Base-by-base conservation (phyloP, 2,329 filamentous ascomycete species). In the Westerdykella aurantiaca region DNA sequence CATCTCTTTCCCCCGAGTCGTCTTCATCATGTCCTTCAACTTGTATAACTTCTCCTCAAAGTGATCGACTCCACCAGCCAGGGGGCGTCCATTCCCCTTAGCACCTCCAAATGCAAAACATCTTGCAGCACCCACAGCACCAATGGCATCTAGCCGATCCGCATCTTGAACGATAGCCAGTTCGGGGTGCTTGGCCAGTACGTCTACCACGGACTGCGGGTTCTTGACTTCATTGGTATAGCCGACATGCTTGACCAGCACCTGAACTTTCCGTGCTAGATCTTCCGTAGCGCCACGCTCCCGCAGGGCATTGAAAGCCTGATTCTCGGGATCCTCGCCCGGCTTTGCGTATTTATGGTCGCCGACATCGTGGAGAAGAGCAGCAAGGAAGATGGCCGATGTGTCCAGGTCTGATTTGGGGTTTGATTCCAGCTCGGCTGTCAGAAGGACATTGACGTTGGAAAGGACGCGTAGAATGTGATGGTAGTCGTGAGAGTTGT, bases 131-230 rank as follows among this genome's bases (percentile, higher is more conserved):
- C 91, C 91, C 23, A 96, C 79, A 0, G 86, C 88, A 1, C 90
- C 91, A 39, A 96, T 82, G 4, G 89, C 86, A 69, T 97, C 91
- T n/a, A 97, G 73, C 6, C 90, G 77, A 70, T 96, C 91, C 4
- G 90, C 90, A 66, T 96, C 91, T 69, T 96, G 90, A 25, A 96
- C 88, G 38, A 95, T 79, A 0, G 81, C 89, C 29, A 93, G 72
- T 65, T 93, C 88, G 1, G 87, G 87, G 31, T 86, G 73, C 23
- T 69, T 60, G 5, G 61, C 63, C n/a, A 94, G 72, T n/a, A 90
- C 72, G 1, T 70, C 66, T n/a, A 66, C 67, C 7, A 88, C 81
- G 11, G 70, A 68, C 5, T 67, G 69, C 1, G 84, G 83, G 58
- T 89, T 74, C 55, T 78, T 79, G 39, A 79, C 72, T 67, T 96